phyloP scores from a whole-genome alignment of 768 basidiomycete genomes.

The Mycena belliarum region DNA sequence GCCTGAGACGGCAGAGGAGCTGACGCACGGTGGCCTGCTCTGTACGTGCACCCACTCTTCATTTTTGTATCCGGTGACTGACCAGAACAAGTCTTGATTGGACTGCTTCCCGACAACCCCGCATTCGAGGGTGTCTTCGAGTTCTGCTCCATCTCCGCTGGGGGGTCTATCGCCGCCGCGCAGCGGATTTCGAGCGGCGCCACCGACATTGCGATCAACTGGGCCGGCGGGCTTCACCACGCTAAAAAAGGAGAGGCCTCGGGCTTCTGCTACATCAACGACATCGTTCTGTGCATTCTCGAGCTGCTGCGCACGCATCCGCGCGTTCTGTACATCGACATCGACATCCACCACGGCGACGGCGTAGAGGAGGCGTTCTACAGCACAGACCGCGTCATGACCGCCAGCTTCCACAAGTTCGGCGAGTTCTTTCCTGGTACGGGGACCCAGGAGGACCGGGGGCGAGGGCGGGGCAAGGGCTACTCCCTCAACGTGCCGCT shows the following conservation, averaged over 20 bases:
- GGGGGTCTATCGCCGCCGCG: conserved; percentile 91
- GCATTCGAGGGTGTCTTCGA: conserved; percentile 96
- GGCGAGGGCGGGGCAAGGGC: conserved; percentile 79
- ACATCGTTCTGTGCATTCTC: conserved; percentile 92
- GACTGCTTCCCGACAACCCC: conserved; percentile 83
- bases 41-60: conserved; percentile 52
- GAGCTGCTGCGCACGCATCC: conserved; percentile 83
- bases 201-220: conserved; percentile 93
- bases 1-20: conserved; percentile 86
- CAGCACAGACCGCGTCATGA: conserved; percentile 96
- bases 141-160: conserved; percentile 95
- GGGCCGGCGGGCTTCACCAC: conserved; percentile 98
- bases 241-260: conserved; percentile 98
- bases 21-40: conserved; percentile 81
- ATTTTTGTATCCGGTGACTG: not conserved
- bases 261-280: conserved; percentile 99
- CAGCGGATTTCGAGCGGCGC: conserved; percentile 76
- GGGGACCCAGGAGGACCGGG: conserved; percentile 81
- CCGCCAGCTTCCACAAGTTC: conserved; percentile 94
- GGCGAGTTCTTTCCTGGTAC: conserved; percentile 95
- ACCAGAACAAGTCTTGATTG: conserved; percentile 57
- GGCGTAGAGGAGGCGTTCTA: conserved; percentile 99
- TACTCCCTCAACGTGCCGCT: conserved; percentile 94
- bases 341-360: conserved; percentile 98
- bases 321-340: conserved; percentile 95